These are phyloP conservation scores for Populus tremula DNA, from an alignment of 345 rosid species.

Conservation along the genomic window DNA sequence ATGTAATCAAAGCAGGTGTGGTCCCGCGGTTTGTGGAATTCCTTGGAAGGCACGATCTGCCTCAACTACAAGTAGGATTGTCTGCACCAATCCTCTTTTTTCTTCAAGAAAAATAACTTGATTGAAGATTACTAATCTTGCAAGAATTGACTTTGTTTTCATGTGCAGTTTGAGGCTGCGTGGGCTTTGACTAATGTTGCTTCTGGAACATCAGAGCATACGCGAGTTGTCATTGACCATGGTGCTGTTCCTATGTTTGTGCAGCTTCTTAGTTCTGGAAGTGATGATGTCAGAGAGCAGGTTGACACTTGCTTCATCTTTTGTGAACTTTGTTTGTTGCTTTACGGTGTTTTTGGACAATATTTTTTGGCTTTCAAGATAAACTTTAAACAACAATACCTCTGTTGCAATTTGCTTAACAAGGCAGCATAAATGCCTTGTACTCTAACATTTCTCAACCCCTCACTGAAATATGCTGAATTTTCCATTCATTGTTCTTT, in stretches of 20 bases:
- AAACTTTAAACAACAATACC: neutral
- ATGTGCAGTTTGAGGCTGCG: slow-evolving; percentile 35
- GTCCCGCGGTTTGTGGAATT: slow-evolving; percentile 43
- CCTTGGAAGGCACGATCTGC: slow-evolving; percentile 31
- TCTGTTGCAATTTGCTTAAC: neutral
- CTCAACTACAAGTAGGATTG: slow-evolving; percentile 31
- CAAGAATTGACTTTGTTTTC: slow-evolving; percentile 6
- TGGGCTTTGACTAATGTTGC: slow-evolving; percentile 38
- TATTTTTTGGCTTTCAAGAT: neutral
- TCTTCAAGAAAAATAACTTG: neutral
- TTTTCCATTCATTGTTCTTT: neutral
- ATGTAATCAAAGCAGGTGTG: slow-evolving; percentile 39
- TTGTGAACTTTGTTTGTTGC: neutral
- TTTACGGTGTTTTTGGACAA: neutral
- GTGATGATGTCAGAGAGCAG: slow-evolving; percentile 41
- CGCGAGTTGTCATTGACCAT: slow-evolving; percentile 32
- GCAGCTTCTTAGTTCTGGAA: slow-evolving; percentile 28
- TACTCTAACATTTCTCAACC: neutral
- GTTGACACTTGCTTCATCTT: slow-evolving; percentile 6
- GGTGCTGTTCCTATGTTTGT: slow-evolving; percentile 39
- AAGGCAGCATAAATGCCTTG: neutral
- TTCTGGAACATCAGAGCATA: slow-evolving; percentile 37
- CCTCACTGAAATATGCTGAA: neutral
- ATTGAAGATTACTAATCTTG: slow-evolving; percentile 1
- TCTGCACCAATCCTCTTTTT: neutral